Percentiles rank a stretch among this genome's conserved stretches.
These are phyloP conservation scores for Dissophora globulifera DNA, from an alignment of 192 early-diverging fungal genomes.

Conservation along the genomic window DNA sequence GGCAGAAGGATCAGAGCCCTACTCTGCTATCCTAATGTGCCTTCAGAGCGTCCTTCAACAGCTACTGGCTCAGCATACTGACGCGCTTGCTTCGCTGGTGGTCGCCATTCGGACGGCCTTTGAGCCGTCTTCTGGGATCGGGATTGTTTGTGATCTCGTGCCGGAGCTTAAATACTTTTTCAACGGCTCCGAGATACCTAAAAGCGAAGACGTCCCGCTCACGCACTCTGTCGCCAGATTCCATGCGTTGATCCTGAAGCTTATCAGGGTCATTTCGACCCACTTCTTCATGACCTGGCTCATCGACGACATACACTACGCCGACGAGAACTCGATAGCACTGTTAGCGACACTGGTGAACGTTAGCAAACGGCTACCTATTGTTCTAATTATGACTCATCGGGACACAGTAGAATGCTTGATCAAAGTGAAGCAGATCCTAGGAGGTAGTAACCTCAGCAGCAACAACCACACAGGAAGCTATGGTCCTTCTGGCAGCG, in stretches of 20 bases:
- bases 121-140: constrained; percentile 40
- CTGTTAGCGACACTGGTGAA: constrained; percentile 35
- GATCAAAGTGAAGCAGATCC: constrained; percentile 43
- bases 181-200: constrained; percentile 16
- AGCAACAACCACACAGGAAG: constrained; percentile 15
- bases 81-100: constrained; percentile 33
- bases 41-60: constrained; percentile 44
- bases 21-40: constrained; percentile 39
- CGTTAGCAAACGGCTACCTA: constrained; percentile 39
- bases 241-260: constrained; percentile 44
- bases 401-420: constrained; percentile 33
- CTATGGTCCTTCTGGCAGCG: constrained; percentile 3
- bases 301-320: constrained; percentile 47
- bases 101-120: constrained; percentile 50
- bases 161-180: constrained; percentile 48
- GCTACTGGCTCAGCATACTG: constrained; percentile 37
- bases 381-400: constrained; percentile 48
- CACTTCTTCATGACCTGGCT: constrained; percentile 56
- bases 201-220: constrained; percentile 30
- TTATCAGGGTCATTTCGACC: constrained; percentile 45
- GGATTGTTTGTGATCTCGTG: constrained; percentile 41
- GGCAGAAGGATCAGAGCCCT: constrained; percentile 23
- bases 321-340: constrained; percentile 49
- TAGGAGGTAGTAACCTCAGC: constrained; percentile 13
- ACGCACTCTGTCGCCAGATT: constrained; percentile 38